Evolutionary conservation across 305 asterid species (phyloP), one percentile per base, ranked within the genome.

Genomic region (Ajuga reptans): DNA sequence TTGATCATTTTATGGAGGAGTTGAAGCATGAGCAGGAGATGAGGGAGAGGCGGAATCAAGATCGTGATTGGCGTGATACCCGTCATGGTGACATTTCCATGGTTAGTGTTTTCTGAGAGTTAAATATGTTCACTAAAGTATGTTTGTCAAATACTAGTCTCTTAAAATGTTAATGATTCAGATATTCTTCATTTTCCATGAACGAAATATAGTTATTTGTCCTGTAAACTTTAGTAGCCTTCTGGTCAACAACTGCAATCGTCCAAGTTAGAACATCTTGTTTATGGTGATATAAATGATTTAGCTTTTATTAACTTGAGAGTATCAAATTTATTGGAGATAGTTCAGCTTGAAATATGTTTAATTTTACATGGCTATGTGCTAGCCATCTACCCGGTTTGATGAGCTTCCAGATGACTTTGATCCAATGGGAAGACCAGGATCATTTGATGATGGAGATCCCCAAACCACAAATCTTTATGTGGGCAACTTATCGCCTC

Each of bases 371-470:
- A 34, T 72, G 72, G 52, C 67, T 68, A 63, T 75, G 45, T 47
- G 68, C 62, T 87, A 92, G 98, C 87, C 80, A 76, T 80, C 98
- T 56, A 92, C 82, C 79, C 88, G 96, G 61, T 92, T 92, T 79
- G 98, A 92, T 78, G 98, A 92, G 83, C 85, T 87, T 65, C 98
- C 98, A 2, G 95, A 87, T 85, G 96, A 89, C 31, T 88, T 92
- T 85, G 98, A 92, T 72, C 90, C 90, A 67, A 84, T 81, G 78
- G 97, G 97, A 63, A 87, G 75, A 79, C 77, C 77, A 64, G 98
- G 98, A 69, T 92, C 98, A 77, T 89, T 92, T 85, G 98, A 92
- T 69, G 96, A 92, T 82, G 98, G 98, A 82, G 96, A 92, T 76
- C 96, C 96, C 5, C 96, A 87, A 72, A 91, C 98, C 0, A 91